Evolutionary conservation across 73 alveolate genomes (phyloP).

Genomic region (Tetrahymena malaccensis): DNA sequence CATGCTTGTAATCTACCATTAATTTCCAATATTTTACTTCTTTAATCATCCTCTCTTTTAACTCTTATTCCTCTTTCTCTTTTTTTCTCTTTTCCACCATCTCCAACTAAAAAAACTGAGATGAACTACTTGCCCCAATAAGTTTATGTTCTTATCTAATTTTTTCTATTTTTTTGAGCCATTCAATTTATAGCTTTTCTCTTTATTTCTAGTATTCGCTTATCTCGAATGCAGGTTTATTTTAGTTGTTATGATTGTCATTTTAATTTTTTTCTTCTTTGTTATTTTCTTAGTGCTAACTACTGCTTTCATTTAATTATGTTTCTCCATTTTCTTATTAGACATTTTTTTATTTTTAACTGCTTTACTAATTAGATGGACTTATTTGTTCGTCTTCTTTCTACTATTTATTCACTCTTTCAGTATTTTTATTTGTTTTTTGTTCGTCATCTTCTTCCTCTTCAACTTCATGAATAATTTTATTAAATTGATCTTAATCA

Average conservation of each 20-base stretch:
- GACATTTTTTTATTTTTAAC: not conserved
- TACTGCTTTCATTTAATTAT: not conserved
- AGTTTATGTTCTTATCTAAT: not conserved
- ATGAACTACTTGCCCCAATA: not conserved
- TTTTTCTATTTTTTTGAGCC: not conserved
- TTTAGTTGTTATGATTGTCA: too few species aligned
- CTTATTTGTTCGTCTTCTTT: not conserved
- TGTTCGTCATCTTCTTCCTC: not conserved
- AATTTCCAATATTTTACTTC: not conserved
- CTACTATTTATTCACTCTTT: not conserved
- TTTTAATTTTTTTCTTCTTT: not conserved
- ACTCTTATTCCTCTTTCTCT: not conserved
- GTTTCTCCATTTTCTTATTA: not conserved
- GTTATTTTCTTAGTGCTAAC: not conserved
- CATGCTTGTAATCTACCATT: not conserved
- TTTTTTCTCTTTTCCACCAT: not conserved
- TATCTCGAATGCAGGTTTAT: not conserved
- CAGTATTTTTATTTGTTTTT: not conserved
- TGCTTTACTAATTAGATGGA: not conserved
- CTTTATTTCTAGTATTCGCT: not conserved
- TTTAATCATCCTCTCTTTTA: not conserved
- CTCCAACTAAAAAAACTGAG: not conserved
- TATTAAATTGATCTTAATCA: not conserved
- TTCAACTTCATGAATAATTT: not conserved
- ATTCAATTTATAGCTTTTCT: not conserved